Conservation (phyloP, 805 yeast species). For the Candida arabinofermentans region DNA sequence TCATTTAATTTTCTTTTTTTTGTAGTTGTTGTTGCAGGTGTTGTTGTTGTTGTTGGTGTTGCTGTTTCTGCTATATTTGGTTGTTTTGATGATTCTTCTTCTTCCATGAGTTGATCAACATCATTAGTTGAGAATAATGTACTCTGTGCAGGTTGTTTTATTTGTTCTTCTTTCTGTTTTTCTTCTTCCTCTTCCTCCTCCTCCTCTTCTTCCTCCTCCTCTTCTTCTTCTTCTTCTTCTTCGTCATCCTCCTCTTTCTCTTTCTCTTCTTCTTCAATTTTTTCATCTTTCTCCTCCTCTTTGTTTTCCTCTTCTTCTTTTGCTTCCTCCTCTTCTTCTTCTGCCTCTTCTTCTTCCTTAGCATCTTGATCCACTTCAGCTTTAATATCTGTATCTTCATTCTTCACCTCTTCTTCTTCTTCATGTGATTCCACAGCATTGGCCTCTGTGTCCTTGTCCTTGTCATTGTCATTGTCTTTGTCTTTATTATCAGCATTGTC, state of each 20-base stretch:
- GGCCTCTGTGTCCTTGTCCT: background rate
- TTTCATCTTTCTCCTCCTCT: background rate
- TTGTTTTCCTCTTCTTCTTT: background rate
- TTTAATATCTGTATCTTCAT: background rate
- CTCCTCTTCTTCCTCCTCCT: background rate
- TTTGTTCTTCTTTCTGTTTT: background rate
- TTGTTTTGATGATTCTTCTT: slow-evolving; percentile 27
- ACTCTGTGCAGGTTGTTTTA: too few species aligned
- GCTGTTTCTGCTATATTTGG: background rate
- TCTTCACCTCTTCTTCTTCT: background rate
- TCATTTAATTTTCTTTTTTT: slow-evolving; percentile 5
- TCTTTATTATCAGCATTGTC: too few species aligned
- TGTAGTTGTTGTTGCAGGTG: slow-evolving; percentile 3
- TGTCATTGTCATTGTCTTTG: too few species aligned
- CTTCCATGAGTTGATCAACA: slow-evolving; percentile 22
- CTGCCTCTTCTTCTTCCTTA: background rate
- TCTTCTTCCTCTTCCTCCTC: background rate
- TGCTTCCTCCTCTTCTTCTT: background rate
- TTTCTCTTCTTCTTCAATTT: background rate
- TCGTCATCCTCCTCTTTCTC: background rate
- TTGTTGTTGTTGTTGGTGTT: slow-evolving; percentile 9
- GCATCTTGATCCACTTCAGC: background rate
- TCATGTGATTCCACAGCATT: too few species aligned
- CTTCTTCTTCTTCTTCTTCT: too few species aligned
- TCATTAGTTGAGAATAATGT: slow-evolving; percentile 18